A percentile compares a stretch with the other conserved stretches of the same genome.
phyloP scores from a whole-genome alignment of 495 filamentous ascomycete species.

The Glutinoglossum americanum region DNA sequence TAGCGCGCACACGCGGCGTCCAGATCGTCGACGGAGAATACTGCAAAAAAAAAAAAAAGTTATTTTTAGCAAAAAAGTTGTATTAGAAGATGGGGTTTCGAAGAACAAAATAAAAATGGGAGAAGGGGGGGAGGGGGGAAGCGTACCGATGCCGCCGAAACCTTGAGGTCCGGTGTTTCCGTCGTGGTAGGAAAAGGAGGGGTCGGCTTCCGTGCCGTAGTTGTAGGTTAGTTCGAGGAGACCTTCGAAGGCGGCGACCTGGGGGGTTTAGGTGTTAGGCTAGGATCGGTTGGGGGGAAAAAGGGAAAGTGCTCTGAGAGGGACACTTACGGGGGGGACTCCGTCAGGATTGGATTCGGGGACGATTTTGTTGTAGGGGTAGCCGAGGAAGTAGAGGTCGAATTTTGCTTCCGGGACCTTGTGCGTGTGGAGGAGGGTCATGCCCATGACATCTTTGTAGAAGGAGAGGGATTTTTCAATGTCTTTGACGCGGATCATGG shows the following conservation, averaged over 20 bases:
- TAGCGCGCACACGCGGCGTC: constrained; percentile 69
- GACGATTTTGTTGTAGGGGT: constrained; percentile 29
- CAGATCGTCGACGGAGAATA: constrained; percentile 69
- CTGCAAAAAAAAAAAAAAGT: no score
- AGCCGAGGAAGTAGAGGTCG: constrained; percentile 86
- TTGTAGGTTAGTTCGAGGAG: constrained; percentile 89
- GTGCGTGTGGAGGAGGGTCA: constrained; percentile 50
- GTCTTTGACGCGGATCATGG: constrained; percentile 92
- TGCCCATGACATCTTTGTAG: constrained; percentile 78
- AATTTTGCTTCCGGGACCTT: constrained; percentile 54
- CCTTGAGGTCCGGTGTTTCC: constrained; percentile 84
- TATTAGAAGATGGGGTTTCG: no score
- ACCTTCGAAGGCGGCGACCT: constrained; percentile 48
- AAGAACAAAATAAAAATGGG: no score
- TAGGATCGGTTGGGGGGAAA: no score
- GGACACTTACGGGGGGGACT: constrained; percentile 20
- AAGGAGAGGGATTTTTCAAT: constrained; percentile 64
- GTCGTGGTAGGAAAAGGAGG: constrained; percentile 69
- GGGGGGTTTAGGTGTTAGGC: background rate
- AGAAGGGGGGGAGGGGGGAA: background rate
- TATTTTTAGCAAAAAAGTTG: no score
- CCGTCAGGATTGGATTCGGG: constrained; percentile 23
- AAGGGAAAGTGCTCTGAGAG: background rate
- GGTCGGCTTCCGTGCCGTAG: constrained; percentile 84
- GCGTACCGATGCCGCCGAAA: constrained; percentile 17